Evolutionary conservation across 768 basidiomycete genomes (phyloP).

Genomic region (Tephrocybe rancida): DNA sequence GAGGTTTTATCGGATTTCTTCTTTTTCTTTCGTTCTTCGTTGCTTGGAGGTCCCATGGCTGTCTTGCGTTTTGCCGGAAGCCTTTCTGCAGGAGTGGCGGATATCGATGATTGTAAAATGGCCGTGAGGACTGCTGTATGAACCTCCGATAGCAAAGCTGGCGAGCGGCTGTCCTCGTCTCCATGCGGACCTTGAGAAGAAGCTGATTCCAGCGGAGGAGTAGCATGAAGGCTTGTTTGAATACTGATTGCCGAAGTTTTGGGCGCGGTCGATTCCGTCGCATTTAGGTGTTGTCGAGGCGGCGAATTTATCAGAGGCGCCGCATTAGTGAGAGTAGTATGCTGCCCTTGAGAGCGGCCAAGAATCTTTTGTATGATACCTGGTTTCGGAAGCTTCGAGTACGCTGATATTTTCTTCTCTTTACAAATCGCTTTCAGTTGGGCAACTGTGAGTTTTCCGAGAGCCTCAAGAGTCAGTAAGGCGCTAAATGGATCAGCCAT

Average conservation of each 20-base stretch:
- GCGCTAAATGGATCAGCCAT: not conserved
- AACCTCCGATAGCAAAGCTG: no score
- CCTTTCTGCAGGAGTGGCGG: not conserved
- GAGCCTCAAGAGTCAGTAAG: conserved; percentile 21
- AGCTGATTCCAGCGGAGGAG: no score
- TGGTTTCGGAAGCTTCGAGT: conserved; percentile 67
- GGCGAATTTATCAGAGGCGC: not conserved
- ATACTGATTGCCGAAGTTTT: no score
- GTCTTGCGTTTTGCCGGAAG: conserved; percentile 1
- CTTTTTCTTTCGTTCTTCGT: not conserved
- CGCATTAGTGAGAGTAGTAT: not conserved
- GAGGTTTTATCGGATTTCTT: not conserved
- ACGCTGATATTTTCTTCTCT: conserved; percentile 59
- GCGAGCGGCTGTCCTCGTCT: no score
- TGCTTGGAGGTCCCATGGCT: not conserved
- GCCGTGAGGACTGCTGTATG: no score
- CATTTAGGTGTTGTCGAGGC: not conserved
- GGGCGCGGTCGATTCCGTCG: no score
- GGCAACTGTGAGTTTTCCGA: conserved; percentile 56
- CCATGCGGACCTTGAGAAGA: no score
- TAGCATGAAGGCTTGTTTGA: no score
- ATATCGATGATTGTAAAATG: not conserved
- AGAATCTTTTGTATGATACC: conserved; percentile 56
- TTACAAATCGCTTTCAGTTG: conserved; percentile 73
- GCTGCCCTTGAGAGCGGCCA: not conserved